A percentile compares a stretch with the other conserved stretches of the same genome.
These are phyloP conservation scores for Phaeosphaeriaceae sp. DNA, from an alignment of 2,329 filamentous ascomycete species.

Conservation along the genomic window DNA sequence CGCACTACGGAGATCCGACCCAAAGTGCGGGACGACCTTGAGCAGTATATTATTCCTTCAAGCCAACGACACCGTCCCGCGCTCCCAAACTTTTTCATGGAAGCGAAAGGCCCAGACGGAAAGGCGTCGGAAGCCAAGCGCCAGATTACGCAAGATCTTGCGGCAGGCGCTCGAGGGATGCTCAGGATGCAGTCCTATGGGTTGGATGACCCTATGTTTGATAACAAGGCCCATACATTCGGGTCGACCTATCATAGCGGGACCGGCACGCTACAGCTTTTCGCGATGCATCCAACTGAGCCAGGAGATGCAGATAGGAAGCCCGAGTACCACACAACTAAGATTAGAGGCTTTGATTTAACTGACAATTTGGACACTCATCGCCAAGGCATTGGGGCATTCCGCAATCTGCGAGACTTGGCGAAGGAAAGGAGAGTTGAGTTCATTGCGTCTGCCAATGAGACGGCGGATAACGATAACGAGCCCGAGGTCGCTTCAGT, in stretches of 20 bases:
- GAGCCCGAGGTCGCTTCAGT: not conserved
- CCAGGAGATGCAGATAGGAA: conserved; percentile 13
- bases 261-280: conserved; percentile 20
- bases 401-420: conserved; percentile 25
- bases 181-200: conserved; percentile 15
- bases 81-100: conserved; percentile 45
- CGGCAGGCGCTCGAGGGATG: conserved; percentile 25
- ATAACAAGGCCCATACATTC: conserved; percentile 29
- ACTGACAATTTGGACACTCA: conserved; percentile 16
- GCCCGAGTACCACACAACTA: conserved; percentile 26
- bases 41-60: conserved; percentile 43
- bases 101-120: conserved; percentile 21
- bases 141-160: conserved; percentile 48
- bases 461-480: conserved; percentile 6
- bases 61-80: conserved; percentile 38
- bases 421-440: conserved; percentile 23
- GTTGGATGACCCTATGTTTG: conserved; percentile 7
- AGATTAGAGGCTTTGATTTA: conserved; percentile 17
- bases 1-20: conserved; percentile 20
- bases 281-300: conserved; percentile 24
- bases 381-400: conserved; percentile 22
- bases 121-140: conserved; percentile 17
- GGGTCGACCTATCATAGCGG: conserved; percentile 22
- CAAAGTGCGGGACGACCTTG: conserved; percentile 16
- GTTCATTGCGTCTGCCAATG: conserved; percentile 20